Evolutionary conservation across 371 early-diverging fungal genomes (phyloP).

Genomic region (Actinomucor elegans): DNA sequence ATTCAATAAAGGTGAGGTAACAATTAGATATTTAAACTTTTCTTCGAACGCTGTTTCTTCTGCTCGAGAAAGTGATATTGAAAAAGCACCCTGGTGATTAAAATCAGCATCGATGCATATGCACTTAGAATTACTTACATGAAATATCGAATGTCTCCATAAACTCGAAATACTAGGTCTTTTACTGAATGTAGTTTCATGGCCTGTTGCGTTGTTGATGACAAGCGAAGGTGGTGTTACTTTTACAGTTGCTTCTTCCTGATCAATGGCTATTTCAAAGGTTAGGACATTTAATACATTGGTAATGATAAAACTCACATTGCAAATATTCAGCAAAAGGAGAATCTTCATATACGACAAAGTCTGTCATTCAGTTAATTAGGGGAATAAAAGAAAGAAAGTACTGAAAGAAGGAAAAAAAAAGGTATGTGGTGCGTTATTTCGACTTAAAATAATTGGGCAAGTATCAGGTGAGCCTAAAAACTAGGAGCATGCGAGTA

Average conservation of each 20-base stretch:
- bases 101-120: no score
- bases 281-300: no score
- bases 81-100: constrained; percentile 33
- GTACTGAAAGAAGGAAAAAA: not conserved
- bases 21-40: constrained; percentile 64
- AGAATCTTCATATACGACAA: constrained; percentile 71
- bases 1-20: constrained; percentile 62
- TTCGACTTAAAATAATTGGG: not conserved
- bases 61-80: constrained; percentile 39
- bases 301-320: constrained; percentile 45
- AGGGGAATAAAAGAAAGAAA: not conserved
- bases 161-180: constrained; percentile 22
- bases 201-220: not conserved
- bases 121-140: no score
- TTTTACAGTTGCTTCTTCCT: constrained; percentile 38
- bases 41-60: constrained; percentile 69
- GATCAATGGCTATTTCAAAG: constrained; percentile 51
- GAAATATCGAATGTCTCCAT: constrained; percentile 42
- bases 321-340: constrained; percentile 70
- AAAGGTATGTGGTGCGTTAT: not conserved
- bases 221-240: constrained; percentile 22
- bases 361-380: constrained; percentile 56
- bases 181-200: not conserved
- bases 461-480: constrained; percentile 1
- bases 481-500: not conserved